A percentile compares a stretch with the other conserved stretches of the same genome.
phyloP scores from a whole-genome alignment of 306 rosid genomes.

The Geum urbanum region DNA sequence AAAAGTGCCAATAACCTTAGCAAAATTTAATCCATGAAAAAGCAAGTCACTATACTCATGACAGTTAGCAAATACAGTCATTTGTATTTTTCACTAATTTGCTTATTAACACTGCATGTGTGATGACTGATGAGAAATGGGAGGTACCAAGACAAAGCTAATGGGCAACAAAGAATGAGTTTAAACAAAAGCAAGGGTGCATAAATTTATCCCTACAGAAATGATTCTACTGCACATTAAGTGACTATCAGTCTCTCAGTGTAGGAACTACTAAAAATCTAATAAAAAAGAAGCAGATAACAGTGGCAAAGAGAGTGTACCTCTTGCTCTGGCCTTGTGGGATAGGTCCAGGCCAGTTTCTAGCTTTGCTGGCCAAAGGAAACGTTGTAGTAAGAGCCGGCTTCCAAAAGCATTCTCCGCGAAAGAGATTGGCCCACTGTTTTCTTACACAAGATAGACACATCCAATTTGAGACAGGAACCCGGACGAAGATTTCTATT shows the following conservation, averaged over 20 bases:
- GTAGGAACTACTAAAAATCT: not conserved
- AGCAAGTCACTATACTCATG: not conserved
- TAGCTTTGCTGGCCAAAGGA: slow-evolving; percentile 45
- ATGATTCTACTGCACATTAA: not conserved
- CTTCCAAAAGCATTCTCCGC: slow-evolving; percentile 58
- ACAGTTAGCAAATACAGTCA: not conserved
- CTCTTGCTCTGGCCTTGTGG: slow-evolving; percentile 51
- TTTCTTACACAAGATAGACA: slow-evolving; percentile 51
- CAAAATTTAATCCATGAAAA: not conserved
- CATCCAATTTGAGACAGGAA: slow-evolving; percentile 48
- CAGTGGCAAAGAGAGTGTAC: slow-evolving; percentile 25
- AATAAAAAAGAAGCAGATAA: not conserved
- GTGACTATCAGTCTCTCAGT: not conserved
- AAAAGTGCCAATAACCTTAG: slow-evolving; percentile 1
- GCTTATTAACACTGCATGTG: not conserved
- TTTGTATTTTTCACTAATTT: not conserved
- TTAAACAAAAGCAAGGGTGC: not conserved
- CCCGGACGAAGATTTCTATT: slow-evolving; percentile 59
- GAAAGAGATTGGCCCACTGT: slow-evolving; percentile 63
- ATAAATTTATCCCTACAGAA: not conserved
- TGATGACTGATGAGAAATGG: not conserved
- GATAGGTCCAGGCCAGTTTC: slow-evolving; percentile 70
- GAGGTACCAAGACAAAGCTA: not conserved
- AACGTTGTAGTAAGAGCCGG: slow-evolving; percentile 50
- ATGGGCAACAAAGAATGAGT: not conserved